Evolutionary conservation across 148 eudicot genomes (phyloP).

Genomic region (Rhododendron henanense): DNA sequence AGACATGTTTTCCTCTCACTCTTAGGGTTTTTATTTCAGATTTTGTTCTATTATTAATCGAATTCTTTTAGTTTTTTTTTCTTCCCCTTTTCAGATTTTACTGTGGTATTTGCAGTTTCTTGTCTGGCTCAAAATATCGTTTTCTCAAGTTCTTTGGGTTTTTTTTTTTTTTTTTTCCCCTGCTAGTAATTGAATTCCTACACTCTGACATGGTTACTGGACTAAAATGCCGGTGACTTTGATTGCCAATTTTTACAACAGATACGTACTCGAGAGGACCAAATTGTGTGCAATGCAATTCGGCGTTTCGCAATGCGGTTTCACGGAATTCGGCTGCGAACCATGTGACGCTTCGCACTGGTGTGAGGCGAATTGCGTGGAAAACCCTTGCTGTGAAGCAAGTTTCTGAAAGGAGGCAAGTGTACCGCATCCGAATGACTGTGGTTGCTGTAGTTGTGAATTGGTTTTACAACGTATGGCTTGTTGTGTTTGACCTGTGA

Average conservation of each 20-base stretch:
- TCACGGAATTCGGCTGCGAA: conserved; percentile 60
- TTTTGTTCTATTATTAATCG: no score
- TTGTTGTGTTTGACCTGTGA: not conserved
- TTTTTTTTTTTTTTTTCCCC: not conserved
- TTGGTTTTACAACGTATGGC: not conserved
- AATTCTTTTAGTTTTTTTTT: not conserved
- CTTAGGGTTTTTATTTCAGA: not conserved
- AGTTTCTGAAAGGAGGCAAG: conserved; percentile 48
- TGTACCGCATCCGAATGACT: not conserved
- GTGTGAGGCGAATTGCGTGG: conserved; percentile 28
- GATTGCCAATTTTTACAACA: not conserved
- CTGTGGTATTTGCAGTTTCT: not conserved
- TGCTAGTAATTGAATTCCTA: not conserved
- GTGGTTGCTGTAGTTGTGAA: not conserved
- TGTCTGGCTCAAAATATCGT: not conserved
- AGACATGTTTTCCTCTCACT: not conserved
- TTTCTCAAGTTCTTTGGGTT: no score
- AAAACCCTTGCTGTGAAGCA: conserved; percentile 32
- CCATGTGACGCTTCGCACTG: conserved; percentile 42
- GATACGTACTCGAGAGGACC: conserved; percentile 29
- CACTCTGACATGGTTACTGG: not conserved
- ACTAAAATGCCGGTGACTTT: not conserved
- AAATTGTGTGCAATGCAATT: conserved; percentile 23
- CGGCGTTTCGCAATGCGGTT: conserved; percentile 24
- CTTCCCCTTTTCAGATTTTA: not conserved